Evolutionary conservation across 345 rosid species (phyloP).

Genomic region (Rubroshorea leprosula): DNA sequence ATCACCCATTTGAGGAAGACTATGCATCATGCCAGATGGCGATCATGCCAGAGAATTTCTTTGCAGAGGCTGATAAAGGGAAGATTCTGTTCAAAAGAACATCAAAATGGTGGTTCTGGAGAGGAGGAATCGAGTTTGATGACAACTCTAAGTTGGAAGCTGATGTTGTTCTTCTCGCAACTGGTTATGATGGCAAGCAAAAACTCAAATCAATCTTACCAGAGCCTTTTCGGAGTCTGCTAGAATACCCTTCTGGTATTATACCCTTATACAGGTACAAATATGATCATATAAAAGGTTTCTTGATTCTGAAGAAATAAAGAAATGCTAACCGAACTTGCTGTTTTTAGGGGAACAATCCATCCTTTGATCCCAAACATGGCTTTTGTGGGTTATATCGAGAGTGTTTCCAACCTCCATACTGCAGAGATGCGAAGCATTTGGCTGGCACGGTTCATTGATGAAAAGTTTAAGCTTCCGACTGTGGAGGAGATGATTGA

Average conservation of each 20-base stretch:
- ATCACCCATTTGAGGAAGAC: constrained; percentile 83
- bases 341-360: constrained; percentile 57
- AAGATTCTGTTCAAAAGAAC: constrained; percentile 61
- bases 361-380: constrained; percentile 80
- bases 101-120: constrained; percentile 70
- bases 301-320: too few relatives aligned
- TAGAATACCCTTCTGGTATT: constrained; percentile 53
- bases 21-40: constrained; percentile 98
- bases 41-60: constrained; percentile 70
- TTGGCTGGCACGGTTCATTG: constrained; percentile 58
- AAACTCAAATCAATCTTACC: constrained; percentile 75
- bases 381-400: constrained; percentile 72
- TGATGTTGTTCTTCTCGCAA: constrained; percentile 74
- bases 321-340: neutral
- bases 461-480: constrained; percentile 60
- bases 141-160: constrained; percentile 49
- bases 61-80: constrained; percentile 73
- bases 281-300: neutral
- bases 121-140: constrained; percentile 64
- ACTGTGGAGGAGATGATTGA: constrained; percentile 59
- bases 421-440: constrained; percentile 70
- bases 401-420: constrained; percentile 74
- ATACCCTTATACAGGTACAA: constrained; percentile 74
- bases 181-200: constrained; percentile 77
- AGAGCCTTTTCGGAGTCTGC: constrained; percentile 56